Base-by-base conservation (phyloP, 768 basidiomycete species). In the Lanmaoa rubissima region DNA sequence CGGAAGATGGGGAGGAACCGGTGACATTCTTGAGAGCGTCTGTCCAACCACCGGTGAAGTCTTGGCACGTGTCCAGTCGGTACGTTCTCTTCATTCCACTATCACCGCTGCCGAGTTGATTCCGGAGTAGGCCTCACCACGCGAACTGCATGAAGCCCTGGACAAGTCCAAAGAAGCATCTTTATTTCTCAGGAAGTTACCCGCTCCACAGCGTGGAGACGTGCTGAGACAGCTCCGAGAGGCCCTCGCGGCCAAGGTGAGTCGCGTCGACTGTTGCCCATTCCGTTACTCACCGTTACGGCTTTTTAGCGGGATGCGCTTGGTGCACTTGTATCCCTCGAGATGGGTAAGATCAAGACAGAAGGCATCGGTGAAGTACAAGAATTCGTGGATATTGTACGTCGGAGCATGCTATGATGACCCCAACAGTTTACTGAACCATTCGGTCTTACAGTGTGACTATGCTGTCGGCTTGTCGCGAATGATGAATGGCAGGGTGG, bases 351-450 rank as follows among this genome's bases (percentile, higher is more conserved):
- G 77, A 94, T 97, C 62, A 82, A 79, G 64, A 87, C 89, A 16
- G 95, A 97, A 70, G 95, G 95, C 26, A 77, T 86, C 19, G 95
- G 95, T 16, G 94, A 97, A 75, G 93, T 98, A 13, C 92, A 95
- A 68, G 94, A 96, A 74, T 93, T 95, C 65, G 83, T 97, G 56
- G 94, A 97, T 67, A 92, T 96, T 61, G 92, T 97, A 69, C 68
- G 90, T 2, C 78, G 14, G 50, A 36, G 31, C 34, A 26, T 36
- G 10, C n/a, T 35, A 28, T 28, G 21, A 39, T 12, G 39, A 8
- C 32, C 11, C 48, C 26, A 51, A 34, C 35, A 8, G 32, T 31
- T 51, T 38, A 19, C 55, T 62, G 35, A 69, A 42, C 48, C 49
- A 51, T 58, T 48, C 32, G 32, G 42, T 35, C 47, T 41, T 39